Evolutionary conservation across 768 basidiomycete species (phyloP), one percentile per base, ranked within the genome.

Genomic region (Strobilomyces echinocephalus): DNA sequence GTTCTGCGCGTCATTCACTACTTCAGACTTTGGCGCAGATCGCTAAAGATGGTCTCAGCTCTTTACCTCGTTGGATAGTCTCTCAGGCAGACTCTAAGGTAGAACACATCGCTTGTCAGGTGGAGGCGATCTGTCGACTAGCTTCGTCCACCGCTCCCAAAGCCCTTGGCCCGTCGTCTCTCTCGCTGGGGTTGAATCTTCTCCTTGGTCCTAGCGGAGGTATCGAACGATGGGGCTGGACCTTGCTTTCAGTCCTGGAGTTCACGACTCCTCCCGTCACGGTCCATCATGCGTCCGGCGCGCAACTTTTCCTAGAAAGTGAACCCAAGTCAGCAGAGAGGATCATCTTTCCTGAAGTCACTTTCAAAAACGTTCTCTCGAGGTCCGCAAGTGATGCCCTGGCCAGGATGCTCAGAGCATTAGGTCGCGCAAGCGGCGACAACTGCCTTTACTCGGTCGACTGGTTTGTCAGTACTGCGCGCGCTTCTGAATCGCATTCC

Each of bases 161-260:
- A 51, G 28, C 38, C n/a, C 40, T 49, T 33, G 64, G 72, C 14
- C 60, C 79, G 28, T 62, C 73, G 2, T 61, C 77, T n/a, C 75
- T 89, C 33, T 75, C 79, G 14, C 67, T 73, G 15, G 75, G 74
- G 35, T 72, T 91, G 3, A 80, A 77, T 8, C 79, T 78, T 50
- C 75, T 93, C 6, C 76, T 95, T 1, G 93, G 93, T 4, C 87
- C 92, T 1, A 79, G 73, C 0, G 91, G 92, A 7, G 86, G 88
- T 0, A 82, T 97, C 16, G 92, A 97, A 61, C 85, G 85, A 67
- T 98, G 94, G 95, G 90, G 92, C 5, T 93, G 88, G 87, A 80
- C 81, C 45, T 64, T 99, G 5, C 76, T 98, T 28, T 80, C 82
- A 0, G 89, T 87, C n/a, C 72, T 97, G 36, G 85, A 92, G 59